Evolutionary conservation across 768 basidiomycete species (phyloP).

Genomic region (Trichaptum fuscoviolaceum): DNA sequence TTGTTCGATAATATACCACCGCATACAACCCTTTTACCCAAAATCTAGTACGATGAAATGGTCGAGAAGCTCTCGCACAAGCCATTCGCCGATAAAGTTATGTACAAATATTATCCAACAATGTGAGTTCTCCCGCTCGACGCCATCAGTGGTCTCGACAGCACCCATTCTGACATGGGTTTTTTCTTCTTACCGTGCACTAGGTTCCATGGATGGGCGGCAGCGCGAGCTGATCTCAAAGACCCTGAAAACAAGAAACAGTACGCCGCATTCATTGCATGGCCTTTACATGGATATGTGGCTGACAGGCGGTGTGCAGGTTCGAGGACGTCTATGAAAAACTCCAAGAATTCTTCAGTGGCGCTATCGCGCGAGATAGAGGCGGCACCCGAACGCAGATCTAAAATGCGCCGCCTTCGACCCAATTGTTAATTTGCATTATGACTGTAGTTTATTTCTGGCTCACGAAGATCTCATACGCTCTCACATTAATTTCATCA

Average conservation of each 20-base stretch:
- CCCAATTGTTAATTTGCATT: neutral
- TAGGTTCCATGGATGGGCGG: conserved; percentile 63
- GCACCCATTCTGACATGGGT: conserved; percentile 4
- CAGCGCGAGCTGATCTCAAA: conserved; percentile 52
- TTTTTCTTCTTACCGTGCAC: neutral
- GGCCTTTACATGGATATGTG: neutral
- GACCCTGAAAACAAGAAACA: conserved; percentile 53
- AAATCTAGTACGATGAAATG: conserved; percentile 43
- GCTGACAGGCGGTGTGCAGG: conserved; percentile 18
- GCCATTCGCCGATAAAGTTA: conserved; percentile 42
- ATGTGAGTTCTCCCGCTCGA: conserved; percentile 28
- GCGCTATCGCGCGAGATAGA: neutral
- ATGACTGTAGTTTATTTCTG: neutral
- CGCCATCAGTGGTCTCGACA: neutral
- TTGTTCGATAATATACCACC: conserved; percentile 9
- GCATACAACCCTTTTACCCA: neutral
- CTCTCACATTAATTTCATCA: neutral
- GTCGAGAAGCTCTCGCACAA: conserved; percentile 43
- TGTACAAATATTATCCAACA: conserved; percentile 43
- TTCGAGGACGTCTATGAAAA: conserved; percentile 54
- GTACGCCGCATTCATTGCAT: conserved; percentile 25
- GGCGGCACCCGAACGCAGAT: neutral
- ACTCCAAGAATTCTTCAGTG: conserved; percentile 41
- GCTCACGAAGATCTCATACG: neutral
- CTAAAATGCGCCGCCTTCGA: neutral